A percentile compares a stretch with the other conserved stretches of the same genome.
Conservation (phyloP, 495 filamentous ascomycete genomes). For the Umbilicaria muhlenbergii region DNA sequence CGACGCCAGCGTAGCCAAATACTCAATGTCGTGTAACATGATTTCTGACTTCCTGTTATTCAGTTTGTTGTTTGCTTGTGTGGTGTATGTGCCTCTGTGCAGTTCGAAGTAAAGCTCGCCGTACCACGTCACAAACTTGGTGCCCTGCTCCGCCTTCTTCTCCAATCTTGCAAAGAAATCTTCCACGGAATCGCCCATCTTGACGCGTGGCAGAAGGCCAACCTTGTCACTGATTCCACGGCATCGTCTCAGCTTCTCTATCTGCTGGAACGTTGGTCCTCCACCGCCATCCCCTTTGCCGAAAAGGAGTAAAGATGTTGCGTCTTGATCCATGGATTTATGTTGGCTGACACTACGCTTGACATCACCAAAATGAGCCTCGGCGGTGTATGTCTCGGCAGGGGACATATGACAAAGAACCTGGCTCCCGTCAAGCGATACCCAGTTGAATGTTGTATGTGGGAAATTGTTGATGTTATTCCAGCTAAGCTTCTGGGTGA, state of each 20-base stretch:
- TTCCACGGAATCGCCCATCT: slow-evolving; percentile 86
- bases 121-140: slow-evolving; percentile 87
- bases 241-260: slow-evolving; percentile 92
- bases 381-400: slow-evolving; percentile 84
- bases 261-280: slow-evolving; percentile 80
- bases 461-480: slow-evolving; percentile 99
- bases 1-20: slow-evolving; percentile 74
- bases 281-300: slow-evolving; percentile 94
- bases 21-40: slow-evolving; percentile 72
- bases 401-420: slow-evolving; percentile 96
- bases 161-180: slow-evolving; percentile 84
- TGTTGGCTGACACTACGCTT: slow-evolving; percentile 82
- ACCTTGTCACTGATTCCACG: slow-evolving; percentile 82
- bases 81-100: slow-evolving; percentile 92
- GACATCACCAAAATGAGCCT: slow-evolving; percentile 91
- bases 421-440: slow-evolving; percentile 83
- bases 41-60: slow-evolving; percentile 81
- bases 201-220: slow-evolving; percentile 69
- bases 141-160: slow-evolving; percentile 50
- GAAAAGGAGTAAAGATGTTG: slow-evolving; percentile 77
- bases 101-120: slow-evolving; percentile 96
- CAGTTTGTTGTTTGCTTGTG: slow-evolving; percentile 90
- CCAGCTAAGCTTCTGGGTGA: slow-evolving; percentile 91
- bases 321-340: slow-evolving; percentile 85
- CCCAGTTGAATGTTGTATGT: slow-evolving; percentile 97